phyloP scores from a whole-genome alignment of 148 eudicot genomes.

The Tetragonia tetragonoides region DNA sequence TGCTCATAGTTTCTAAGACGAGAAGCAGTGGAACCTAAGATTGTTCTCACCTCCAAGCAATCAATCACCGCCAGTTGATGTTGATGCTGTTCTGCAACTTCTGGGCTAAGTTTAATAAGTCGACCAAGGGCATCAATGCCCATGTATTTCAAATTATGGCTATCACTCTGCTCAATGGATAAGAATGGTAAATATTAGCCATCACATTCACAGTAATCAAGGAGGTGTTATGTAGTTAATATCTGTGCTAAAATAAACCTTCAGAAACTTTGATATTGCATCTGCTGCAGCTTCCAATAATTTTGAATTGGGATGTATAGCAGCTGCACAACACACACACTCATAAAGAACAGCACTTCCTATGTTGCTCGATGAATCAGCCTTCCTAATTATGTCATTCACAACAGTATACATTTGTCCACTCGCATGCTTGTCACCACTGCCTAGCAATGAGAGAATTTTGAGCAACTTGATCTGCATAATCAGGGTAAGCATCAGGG shows the following conservation, averaged over 20 bases:
- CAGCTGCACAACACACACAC: slow-evolving; percentile 81
- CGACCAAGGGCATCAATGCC: slow-evolving; percentile 97
- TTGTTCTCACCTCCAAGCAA: slow-evolving; percentile 84
- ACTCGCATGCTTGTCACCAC: slow-evolving; percentile 93
- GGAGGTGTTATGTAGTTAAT: neutral
- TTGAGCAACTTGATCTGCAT: slow-evolving; percentile 92
- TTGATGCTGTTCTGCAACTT: slow-evolving; percentile 96
- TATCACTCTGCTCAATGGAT: slow-evolving; percentile 71
- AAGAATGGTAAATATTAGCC: slow-evolving; percentile 12
- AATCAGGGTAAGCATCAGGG: slow-evolving; percentile 4
- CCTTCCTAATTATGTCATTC: slow-evolving; percentile 81
- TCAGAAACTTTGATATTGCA: slow-evolving; percentile 83
- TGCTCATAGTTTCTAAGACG: neutral
- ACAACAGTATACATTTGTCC: slow-evolving; percentile 93
- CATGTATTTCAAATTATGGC: slow-evolving; percentile 93
- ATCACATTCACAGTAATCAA: neutral
- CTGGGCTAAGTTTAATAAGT: slow-evolving; percentile 87
- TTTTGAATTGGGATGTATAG: slow-evolving; percentile 70
- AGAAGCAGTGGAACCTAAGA: neutral
- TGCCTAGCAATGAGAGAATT: slow-evolving; percentile 78
- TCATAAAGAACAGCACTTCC: slow-evolving; percentile 98
- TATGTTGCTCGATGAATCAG: slow-evolving; percentile 78
- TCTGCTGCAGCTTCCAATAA: slow-evolving; percentile 86
- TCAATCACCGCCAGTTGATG: slow-evolving; percentile 95
- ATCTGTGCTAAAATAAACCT: slow-evolving; percentile 39